phyloP scores from a whole-genome alignment of 2,329 filamentous ascomycete species.

The Cercospora sp. region DNA sequence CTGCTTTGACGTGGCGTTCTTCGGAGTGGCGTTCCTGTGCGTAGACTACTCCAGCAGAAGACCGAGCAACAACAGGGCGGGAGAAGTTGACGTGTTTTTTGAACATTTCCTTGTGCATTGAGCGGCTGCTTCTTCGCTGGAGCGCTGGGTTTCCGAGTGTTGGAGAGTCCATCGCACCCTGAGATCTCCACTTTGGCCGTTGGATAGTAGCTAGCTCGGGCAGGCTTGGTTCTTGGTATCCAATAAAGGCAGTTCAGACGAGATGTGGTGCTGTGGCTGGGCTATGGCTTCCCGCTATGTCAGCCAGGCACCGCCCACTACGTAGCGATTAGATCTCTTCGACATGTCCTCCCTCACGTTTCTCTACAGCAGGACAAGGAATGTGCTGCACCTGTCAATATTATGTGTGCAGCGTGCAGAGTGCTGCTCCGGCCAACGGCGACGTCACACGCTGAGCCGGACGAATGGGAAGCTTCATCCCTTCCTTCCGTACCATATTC shows the following conservation, averaged over 20 bases:
- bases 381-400: not conserved
- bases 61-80: not conserved
- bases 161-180: not conserved
- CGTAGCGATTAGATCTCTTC: not conserved
- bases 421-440: not conserved
- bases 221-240: not conserved
- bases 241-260: not conserved
- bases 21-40: not conserved
- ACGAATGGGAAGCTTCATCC: constrained; percentile 1
- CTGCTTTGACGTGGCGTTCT: constrained; percentile 9
- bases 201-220: not conserved
- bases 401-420: not conserved
- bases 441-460: not conserved
- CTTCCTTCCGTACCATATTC: not conserved
- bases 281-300: not conserved
- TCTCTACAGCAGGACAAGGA: not conserved
- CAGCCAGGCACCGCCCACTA: not conserved
- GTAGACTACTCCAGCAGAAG: not conserved
- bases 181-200: not conserved
- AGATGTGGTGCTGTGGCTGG: not conserved
- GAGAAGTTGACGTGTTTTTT: constrained; percentile 16
- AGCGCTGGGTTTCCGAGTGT: constrained; percentile 2
- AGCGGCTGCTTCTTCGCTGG: not conserved
- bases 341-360: not conserved
- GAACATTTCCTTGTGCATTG: not conserved